These are phyloP conservation scores for Trametes villosa DNA, from an alignment of 768 basidiomycete species.

Conservation along the genomic window DNA sequence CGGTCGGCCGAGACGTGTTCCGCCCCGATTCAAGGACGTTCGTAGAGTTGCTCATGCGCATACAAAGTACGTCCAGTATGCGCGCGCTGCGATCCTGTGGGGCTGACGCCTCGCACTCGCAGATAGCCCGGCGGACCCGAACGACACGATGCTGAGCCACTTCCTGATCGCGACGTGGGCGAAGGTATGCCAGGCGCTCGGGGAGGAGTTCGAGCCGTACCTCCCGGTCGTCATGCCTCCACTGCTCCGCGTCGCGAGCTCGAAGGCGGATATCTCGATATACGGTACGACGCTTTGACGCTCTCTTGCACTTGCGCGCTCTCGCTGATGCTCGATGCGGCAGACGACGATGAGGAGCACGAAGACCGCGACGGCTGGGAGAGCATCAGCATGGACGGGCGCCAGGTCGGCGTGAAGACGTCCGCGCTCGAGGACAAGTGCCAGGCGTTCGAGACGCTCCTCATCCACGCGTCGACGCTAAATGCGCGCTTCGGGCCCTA, in stretches of 20 bases:
- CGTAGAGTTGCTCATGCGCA: conserved; percentile 71
- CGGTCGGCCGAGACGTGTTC: conserved; percentile 83
- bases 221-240: conserved; percentile 84
- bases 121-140: conserved; percentile 71
- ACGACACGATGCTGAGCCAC: conserved; percentile 71
- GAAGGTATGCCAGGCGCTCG: conserved; percentile 85
- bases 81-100: background rate
- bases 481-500: conserved; percentile 72
- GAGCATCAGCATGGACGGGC: conserved; percentile 77
- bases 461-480: conserved; percentile 77
- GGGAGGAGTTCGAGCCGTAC: conserved; percentile 85
- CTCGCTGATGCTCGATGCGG: background rate
- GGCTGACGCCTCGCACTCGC: background rate
- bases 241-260: conserved; percentile 71
- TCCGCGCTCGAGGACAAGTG: conserved; percentile 86
- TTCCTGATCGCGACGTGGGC: conserved; percentile 90
- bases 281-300: conserved; percentile 50
- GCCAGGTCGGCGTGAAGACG: conserved; percentile 76
- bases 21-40: conserved; percentile 73
- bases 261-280: conserved; percentile 79
- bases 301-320: background rate
- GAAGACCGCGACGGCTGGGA: conserved; percentile 79
- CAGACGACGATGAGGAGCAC: conserved; percentile 57
- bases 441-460: conserved; percentile 85
- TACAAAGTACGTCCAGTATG: conserved; percentile 62